These are phyloP conservation scores for Smittium culicis DNA, from an alignment of 371 early-diverging fungal species.

Conservation along the genomic window DNA sequence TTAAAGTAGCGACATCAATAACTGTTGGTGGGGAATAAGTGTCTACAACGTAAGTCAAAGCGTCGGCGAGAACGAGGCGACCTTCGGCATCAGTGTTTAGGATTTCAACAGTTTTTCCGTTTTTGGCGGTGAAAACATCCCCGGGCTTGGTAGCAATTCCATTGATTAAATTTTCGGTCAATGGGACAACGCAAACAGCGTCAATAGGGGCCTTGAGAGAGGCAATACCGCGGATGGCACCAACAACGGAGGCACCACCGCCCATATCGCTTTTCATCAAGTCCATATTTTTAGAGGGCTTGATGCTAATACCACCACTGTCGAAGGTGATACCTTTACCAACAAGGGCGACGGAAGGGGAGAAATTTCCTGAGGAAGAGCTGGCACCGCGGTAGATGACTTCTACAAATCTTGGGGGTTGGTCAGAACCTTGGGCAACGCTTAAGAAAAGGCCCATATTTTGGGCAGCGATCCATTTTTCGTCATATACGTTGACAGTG, in stretches of 20 bases:
- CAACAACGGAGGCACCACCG: constrained; percentile 70
- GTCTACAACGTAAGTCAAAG: constrained; percentile 60
- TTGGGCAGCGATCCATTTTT: constrained; percentile 58
- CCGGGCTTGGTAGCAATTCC: constrained; percentile 64
- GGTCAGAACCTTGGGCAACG: constrained; percentile 73
- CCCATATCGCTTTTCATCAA: constrained; percentile 86
- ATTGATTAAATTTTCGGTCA: constrained; percentile 69
- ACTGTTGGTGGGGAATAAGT: constrained; percentile 50
- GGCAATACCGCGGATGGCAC: constrained; percentile 58
- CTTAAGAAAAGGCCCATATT: constrained; percentile 87
- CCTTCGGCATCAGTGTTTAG: constrained; percentile 89
- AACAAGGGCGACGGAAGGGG: constrained; percentile 63
- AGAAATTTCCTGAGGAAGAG: constrained; percentile 42
- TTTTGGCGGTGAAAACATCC: constrained; percentile 60
- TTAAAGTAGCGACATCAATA: constrained; percentile 78
- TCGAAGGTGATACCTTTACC: constrained; percentile 88
- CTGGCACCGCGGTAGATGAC: constrained; percentile 62
- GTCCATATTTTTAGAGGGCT: constrained; percentile 69
- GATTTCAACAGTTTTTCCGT: constrained; percentile 62
- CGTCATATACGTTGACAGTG: constrained; percentile 58
- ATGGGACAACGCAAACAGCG: constrained; percentile 50
- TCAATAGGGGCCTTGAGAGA: constrained; percentile 50
- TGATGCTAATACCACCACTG: constrained; percentile 81
- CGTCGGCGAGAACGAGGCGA: constrained; percentile 78
- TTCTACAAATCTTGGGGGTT: constrained; percentile 77